Conservation (phyloP, 1,284 basidiomycete species). For the Hemileia vastatrix region DNA sequence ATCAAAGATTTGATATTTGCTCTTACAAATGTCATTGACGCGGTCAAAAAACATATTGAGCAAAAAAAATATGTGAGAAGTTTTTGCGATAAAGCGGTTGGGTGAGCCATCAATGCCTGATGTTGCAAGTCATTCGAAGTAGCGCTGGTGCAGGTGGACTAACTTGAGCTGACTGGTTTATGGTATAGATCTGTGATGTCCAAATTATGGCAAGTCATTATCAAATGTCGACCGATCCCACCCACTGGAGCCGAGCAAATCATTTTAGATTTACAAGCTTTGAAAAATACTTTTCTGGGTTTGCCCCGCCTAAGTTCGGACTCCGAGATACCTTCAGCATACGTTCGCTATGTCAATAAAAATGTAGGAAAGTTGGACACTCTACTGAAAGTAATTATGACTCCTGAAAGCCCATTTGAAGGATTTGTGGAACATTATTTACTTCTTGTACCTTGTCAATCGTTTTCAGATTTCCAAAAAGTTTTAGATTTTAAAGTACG, state of each 20-base stretch:
- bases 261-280: constrained; percentile 75
- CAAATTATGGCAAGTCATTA: constrained; percentile 74
- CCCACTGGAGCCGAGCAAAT: constrained; percentile 92
- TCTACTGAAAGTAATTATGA: constrained; percentile 83
- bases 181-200: constrained; percentile 60
- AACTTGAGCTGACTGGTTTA: constrained; percentile 1
- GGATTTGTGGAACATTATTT: constrained; percentile 91
- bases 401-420: constrained; percentile 82
- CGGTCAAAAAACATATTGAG: constrained; percentile 64
- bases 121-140: background rate
- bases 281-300: constrained; percentile 72
- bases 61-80: constrained; percentile 87
- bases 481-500: constrained; percentile 47
- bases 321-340: constrained; percentile 48
- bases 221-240: constrained; percentile 73
- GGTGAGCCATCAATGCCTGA: constrained; percentile 49
- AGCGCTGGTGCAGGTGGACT: background rate
- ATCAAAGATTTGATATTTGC: constrained; percentile 61
- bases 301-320: constrained; percentile 51
- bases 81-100: constrained; percentile 79
- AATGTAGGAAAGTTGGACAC: constrained; percentile 73
- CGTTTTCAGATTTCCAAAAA: constrained; percentile 96
- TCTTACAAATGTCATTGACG: constrained; percentile 57
- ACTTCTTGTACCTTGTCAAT: constrained; percentile 78
- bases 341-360: constrained; percentile 68